phyloP scores from a whole-genome alignment of 1,139 yeast species.

The Pichia kudriavzevii region DNA sequence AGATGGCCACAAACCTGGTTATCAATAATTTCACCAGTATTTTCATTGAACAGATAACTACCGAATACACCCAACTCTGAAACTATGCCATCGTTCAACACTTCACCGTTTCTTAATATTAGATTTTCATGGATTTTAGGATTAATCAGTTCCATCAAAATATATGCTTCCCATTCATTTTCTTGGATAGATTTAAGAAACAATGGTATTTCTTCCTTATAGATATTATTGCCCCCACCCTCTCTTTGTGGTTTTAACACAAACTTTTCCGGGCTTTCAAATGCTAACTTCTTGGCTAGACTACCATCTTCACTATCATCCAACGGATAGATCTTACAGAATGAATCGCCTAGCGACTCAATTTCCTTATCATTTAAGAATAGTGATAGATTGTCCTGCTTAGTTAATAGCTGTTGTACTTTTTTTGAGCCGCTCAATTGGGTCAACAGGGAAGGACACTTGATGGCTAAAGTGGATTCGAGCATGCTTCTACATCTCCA shows the following conservation, averaged over 20 bases:
- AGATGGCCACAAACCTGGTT: slow-evolving; percentile 80
- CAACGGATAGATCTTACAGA: slow-evolving; percentile 80
- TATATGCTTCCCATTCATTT: slow-evolving; percentile 81
- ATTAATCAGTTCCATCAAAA: slow-evolving; percentile 85
- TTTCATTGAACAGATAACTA: slow-evolving; percentile 63
- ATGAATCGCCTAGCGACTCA: slow-evolving; percentile 43
- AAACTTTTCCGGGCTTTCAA: slow-evolving; percentile 56
- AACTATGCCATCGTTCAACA: slow-evolving; percentile 56
- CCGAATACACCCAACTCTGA: slow-evolving; percentile 93
- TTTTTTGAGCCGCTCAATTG: slow-evolving; percentile 92
- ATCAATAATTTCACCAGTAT: slow-evolving; percentile 43
- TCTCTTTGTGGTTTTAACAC: slow-evolving; percentile 97
- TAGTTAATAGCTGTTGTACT: slow-evolving; percentile 79
- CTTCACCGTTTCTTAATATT: slow-evolving; percentile 59
- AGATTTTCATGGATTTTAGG: slow-evolving; percentile 62
- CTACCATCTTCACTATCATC: slow-evolving; percentile 63
- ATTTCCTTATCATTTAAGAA: slow-evolving; percentile 36
- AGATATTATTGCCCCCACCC: slow-evolving; percentile 91
- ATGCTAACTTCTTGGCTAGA: slow-evolving; percentile 59
- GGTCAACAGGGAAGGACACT: slow-evolving; percentile 83
- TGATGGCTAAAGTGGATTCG: slow-evolving; percentile 73
- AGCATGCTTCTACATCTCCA: slow-evolving; percentile 73
- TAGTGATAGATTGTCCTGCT: slow-evolving; percentile 37
- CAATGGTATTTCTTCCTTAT: slow-evolving; percentile 72
- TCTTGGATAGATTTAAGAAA: slow-evolving; percentile 58